phyloP scores from a whole-genome alignment of 371 early-diverging fungal species.

The Rhizomucor miehei region DNA sequence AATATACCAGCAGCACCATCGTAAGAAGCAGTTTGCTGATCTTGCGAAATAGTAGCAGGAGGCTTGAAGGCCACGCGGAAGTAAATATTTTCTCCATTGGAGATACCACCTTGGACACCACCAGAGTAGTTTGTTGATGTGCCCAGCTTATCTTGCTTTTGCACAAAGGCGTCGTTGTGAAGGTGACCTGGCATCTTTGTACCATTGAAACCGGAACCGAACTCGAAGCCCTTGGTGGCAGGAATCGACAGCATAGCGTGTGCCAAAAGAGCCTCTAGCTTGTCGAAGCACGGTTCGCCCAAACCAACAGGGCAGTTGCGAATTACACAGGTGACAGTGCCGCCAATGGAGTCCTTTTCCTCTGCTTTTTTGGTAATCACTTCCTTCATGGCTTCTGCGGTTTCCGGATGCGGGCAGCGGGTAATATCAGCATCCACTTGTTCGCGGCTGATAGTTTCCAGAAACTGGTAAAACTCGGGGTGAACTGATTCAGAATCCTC shows the following conservation, averaged over 20 bases:
- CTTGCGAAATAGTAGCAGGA: slow-evolving; percentile 91
- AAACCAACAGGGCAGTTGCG: slow-evolving; percentile 91
- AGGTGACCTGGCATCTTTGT: slow-evolving; percentile 83
- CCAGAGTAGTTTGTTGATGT: slow-evolving; percentile 93
- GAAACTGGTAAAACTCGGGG: slow-evolving; percentile 61
- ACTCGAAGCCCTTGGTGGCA: slow-evolving; percentile 97
- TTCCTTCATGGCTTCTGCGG: slow-evolving; percentile 46
- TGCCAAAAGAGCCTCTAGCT: slow-evolving; percentile 94
- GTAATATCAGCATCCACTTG: slow-evolving; percentile 50
- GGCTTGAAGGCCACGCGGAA: slow-evolving; percentile 98
- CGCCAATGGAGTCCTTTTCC: slow-evolving; percentile 91
- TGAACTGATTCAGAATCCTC: slow-evolving; percentile 43
- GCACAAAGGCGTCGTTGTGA: slow-evolving; percentile 92
- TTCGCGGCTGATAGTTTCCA: slow-evolving; percentile 71
- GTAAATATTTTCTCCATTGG: slow-evolving; percentile 94
- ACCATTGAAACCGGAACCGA: slow-evolving; percentile 92
- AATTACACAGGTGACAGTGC: slow-evolving; percentile 96
- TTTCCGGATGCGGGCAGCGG: slow-evolving; percentile 43
- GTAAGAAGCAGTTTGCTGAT: slow-evolving; percentile 86
- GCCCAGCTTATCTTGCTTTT: slow-evolving; percentile 58
- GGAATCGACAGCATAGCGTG: slow-evolving; percentile 99
- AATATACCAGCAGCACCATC: slow-evolving; percentile 79
- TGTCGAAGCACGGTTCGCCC: slow-evolving; percentile 98
- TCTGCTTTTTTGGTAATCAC: slow-evolving; percentile 74
- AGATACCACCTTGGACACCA: slow-evolving; percentile 96